Evolutionary conservation across 75 land plant genomes (phyloP), one percentile per base, ranked within the genome.

Genomic region (Picea sitchensis): DNA sequence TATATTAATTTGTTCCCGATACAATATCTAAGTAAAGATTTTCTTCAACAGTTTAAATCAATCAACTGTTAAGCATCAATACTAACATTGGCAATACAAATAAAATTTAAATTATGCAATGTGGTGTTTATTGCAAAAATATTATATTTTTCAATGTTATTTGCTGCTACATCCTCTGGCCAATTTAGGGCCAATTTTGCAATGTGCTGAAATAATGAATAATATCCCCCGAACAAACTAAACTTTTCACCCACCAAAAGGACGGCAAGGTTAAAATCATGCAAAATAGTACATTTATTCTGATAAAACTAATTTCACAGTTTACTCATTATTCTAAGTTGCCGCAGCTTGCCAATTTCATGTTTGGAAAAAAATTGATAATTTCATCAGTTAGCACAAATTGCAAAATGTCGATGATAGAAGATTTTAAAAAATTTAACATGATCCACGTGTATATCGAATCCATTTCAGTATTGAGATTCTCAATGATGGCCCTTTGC

Each of bases 401-500:
- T 68, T 32, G 32, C 2, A 68, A 64, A 36, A 68, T 47, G 51
- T 47, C 51, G 8, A 17, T 17, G 44, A 15, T 36, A 14, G n/a
- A 30, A 14, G 31, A 64, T 14, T 1, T 17, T 36, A 17, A 15
- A 68, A 17, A 5, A 38, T 36, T 68, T 36, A 15, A 36, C 18
- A 36, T 68, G 5, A 36, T 36, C 36, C 68, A 65, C 15, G 6
- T 68, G 21, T 17, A 20, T 36, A 68, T 15, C 36, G 1, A n/a
- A 68, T 14, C 17, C 38, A 34, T 34, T 32, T 38, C 4, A 68
- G 32, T 36, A 68, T 77, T n/a, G 86, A 81, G 77, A 14, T 20
- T 76, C 65, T 84, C 63, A 87, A 74, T 87, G 88, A 67, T 87
- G 88, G 58, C 76, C 83, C 65, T 79, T 80, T 5, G 86, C 88